Evolutionary conservation across 495 filamentous ascomycete species (phyloP).

Genomic region (Hypomontagnella monticulosa): DNA sequence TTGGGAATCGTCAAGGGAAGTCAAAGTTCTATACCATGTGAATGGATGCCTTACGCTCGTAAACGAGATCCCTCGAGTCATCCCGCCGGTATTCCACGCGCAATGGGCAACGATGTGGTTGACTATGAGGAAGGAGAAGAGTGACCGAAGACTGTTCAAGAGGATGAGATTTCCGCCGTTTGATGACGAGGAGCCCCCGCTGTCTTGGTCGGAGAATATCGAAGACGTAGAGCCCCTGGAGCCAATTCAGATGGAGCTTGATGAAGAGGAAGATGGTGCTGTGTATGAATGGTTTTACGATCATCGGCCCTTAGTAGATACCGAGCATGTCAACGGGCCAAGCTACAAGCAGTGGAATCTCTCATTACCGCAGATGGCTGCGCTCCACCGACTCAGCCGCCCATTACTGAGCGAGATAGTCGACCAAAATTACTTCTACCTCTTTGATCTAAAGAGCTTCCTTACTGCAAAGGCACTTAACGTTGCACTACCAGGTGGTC

Average conservation of each 20-base stretch:
- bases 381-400: constrained; percentile 88
- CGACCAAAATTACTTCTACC: constrained; percentile 97
- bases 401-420: constrained; percentile 92
- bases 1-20: constrained; percentile 95
- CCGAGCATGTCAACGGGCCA: constrained; percentile 92
- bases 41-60: constrained; percentile 97
- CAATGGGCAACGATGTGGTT: constrained; percentile 99
- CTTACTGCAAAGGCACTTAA: constrained; percentile 97
- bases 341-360: constrained; percentile 98
- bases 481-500: constrained; percentile 95
- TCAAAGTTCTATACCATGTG: constrained; percentile 98
- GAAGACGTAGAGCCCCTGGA: constrained; percentile 98
- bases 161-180: constrained; percentile 99
- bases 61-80: constrained; percentile 95
- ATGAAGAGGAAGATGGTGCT: constrained; percentile 91
- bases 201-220: constrained; percentile 98
- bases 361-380: constrained; percentile 94
- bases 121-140: constrained; percentile 97
- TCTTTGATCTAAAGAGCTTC: constrained; percentile 96
- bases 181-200: constrained; percentile 96
- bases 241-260: constrained; percentile 98
- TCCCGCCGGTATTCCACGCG: constrained; percentile 97
- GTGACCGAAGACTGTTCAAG: constrained; percentile 95
- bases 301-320: constrained; percentile 89
- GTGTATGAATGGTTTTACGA: constrained; percentile 99